A percentile compares a stretch with the other conserved stretches of the same genome.
Conservation (phyloP, 139 green algal genomes). For the Coccomyxa sp. region DNA sequence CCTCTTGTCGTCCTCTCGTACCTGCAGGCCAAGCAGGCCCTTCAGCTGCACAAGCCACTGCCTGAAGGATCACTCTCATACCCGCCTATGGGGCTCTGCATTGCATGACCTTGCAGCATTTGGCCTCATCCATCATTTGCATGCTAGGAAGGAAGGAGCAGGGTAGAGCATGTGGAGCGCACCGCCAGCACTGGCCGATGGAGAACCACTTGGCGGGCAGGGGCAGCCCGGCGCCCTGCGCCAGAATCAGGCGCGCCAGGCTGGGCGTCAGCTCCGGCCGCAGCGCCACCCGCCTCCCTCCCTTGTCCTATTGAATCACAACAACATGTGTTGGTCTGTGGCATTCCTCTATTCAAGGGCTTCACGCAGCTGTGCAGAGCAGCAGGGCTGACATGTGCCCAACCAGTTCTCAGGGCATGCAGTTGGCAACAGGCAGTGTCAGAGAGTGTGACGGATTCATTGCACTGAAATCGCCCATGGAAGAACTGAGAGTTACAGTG, state of each 20-base stretch:
- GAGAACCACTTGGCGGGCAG: constrained; percentile 95
- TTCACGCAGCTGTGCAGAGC: too few relatives aligned
- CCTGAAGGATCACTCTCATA: too few relatives aligned
- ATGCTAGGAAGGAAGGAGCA: neutral
- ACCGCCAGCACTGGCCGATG: constrained; percentile 95
- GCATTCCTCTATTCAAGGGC: too few relatives aligned
- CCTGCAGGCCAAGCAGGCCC: neutral
- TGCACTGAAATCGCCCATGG: too few relatives aligned
- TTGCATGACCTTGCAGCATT: neutral
- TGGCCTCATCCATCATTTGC: too few relatives aligned
- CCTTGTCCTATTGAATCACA: constrained; percentile 77
- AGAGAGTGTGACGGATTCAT: too few relatives aligned
- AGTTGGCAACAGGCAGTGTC: neutral
- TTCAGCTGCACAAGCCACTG: too few relatives aligned
- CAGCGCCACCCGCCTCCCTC: constrained; percentile 79
- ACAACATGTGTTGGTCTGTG: too few relatives aligned
- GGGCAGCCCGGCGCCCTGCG: constrained; percentile 34
- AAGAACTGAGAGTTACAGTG: too few relatives aligned
- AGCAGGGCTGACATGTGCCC: too few relatives aligned
- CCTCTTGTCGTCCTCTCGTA: constrained; percentile 72
- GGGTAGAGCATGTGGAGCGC: constrained; percentile 47
- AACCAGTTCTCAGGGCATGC: neutral
- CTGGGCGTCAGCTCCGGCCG: constrained; percentile 95
- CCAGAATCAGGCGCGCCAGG: constrained; percentile 74
- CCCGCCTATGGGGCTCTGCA: neutral